Conservation (phyloP, 768 basidiomycete species). For the Auriscalpium orientale region DNA sequence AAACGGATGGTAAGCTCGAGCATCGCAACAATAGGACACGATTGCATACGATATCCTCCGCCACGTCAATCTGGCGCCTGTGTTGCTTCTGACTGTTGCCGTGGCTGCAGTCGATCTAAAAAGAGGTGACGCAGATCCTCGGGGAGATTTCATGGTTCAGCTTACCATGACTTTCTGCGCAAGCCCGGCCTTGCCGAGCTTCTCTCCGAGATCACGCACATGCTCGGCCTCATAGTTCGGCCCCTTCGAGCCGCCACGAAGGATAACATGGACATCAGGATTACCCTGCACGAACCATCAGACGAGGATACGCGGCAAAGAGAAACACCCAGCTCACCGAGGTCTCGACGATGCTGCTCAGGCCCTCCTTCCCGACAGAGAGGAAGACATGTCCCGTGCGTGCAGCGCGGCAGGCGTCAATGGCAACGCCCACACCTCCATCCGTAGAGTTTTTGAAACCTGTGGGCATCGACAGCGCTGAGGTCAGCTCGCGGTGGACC, state of each 20-base stretch:
- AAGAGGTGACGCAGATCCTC: not conserved
- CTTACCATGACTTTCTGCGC: slow-evolving; percentile 80
- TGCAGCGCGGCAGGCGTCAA: slow-evolving; percentile 94
- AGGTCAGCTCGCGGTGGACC: slow-evolving; percentile 84
- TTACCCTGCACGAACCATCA: slow-evolving; percentile 51
- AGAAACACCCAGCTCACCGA: slow-evolving; percentile 35
- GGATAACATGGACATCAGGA: slow-evolving; percentile 87
- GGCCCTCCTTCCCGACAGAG: slow-evolving; percentile 92
- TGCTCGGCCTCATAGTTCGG: slow-evolving; percentile 83
- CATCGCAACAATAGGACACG: slow-evolving; percentile 1
- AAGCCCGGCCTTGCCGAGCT: slow-evolving; percentile 73
- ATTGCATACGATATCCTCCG: slow-evolving; percentile 73
- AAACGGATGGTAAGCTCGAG: slow-evolving; percentile 13
- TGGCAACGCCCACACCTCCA: slow-evolving; percentile 82
- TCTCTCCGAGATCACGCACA: slow-evolving; percentile 67
- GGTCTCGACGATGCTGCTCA: slow-evolving; percentile 93
- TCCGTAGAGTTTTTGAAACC: slow-evolving; percentile 99
- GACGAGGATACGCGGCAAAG: too few species aligned
- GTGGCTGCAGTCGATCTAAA: slow-evolving; percentile 91
- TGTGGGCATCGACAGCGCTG: slow-evolving; percentile 88
- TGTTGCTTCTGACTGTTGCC: slow-evolving; percentile 94
- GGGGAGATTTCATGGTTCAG: not conserved
- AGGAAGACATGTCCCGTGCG: slow-evolving; percentile 90
- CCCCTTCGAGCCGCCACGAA: slow-evolving; percentile 83
- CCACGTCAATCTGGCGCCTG: slow-evolving; percentile 80